Evolutionary conservation across 108 stramenopile genomes (phyloP).

Genomic region (Aurantiochytrium sp.): DNA sequence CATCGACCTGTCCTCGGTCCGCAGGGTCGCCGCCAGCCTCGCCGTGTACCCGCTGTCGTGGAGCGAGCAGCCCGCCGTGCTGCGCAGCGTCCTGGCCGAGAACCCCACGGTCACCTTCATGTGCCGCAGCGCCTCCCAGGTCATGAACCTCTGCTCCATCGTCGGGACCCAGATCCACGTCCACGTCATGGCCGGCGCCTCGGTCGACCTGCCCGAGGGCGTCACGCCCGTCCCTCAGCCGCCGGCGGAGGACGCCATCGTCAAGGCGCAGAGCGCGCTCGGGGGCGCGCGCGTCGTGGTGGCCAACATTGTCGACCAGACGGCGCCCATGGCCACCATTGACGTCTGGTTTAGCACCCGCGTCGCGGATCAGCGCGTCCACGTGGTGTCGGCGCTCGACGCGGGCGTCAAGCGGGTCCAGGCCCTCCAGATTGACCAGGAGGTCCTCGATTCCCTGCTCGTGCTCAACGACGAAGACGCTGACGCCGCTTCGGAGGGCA

Average conservation of each 20-base stretch:
- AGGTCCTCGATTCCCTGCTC: background rate
- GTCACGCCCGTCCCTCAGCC: background rate
- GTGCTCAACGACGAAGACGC: background rate
- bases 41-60: background rate
- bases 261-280: background rate
- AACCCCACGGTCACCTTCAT: background rate
- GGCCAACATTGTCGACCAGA: background rate
- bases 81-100: background rate
- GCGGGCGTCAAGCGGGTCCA: background rate
- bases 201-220: background rate
- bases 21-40: background rate
- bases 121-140: constrained; percentile 1
- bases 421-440: background rate
- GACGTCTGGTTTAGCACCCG: constrained; percentile 1
- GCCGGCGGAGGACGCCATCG: background rate
- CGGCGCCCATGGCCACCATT: background rate
- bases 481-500: background rate
- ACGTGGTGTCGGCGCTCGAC: background rate
- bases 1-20: background rate
- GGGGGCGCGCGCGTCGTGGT: background rate
- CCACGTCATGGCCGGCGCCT: background rate
- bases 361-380: background rate
- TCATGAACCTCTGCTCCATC: constrained; percentile 11
- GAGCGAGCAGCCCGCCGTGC: constrained; percentile 13
- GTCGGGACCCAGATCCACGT: background rate